Evolutionary conservation across 192 early-diverging fungal species (phyloP), one percentile per base, ranked within the genome.

Genomic region (Mortierella antarctica): DNA sequence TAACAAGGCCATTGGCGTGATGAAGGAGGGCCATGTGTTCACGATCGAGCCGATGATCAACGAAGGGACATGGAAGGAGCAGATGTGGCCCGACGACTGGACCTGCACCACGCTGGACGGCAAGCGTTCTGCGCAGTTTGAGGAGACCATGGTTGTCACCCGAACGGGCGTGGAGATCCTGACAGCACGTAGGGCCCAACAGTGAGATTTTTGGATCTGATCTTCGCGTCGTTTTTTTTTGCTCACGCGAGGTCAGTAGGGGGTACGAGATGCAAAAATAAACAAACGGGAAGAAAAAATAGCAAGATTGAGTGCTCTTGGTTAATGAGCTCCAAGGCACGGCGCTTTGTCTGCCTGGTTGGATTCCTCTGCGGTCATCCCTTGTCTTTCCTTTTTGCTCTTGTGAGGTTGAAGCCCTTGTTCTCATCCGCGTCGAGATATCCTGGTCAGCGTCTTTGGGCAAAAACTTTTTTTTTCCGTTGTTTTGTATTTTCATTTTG

Each of bases 41-140:
- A 99, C 98, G 13, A 99, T 99, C 62, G 98, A 99, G 83, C 98
- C 97, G n/a, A 98, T 98, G 97, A 98, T 99, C 85, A 94, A 92
- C 68, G 95, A 95, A 66, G 96, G 97, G 57, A 83, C 82, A 21
- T 90, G 84, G 84, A 65, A 85, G 47, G 92, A 95, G 62, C 85
- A 88, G 73, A 89, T 89, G 42, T 94, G 92, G 93, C 85, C 89
- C 15, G 93, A 95, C 64, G 82, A 87, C 71, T 98, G 96, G 97
- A 99, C 96, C 7, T 91, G 89, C 0, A 93, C 93, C 4, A 99
- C 98, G 8, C 71, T 70, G 57, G 98, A 99, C 71, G 98, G 98
- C 49, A 97, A 96, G 85, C 89, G 96, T 31, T 95, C 93, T 21
- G 98, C 97, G 5, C 97, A 98, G 88, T 99, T 99, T 84, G 97